Evolutionary conservation across 225 moss, liverwort and hornwort species (phyloP).

Genomic region (Sphagnum contortum): DNA sequence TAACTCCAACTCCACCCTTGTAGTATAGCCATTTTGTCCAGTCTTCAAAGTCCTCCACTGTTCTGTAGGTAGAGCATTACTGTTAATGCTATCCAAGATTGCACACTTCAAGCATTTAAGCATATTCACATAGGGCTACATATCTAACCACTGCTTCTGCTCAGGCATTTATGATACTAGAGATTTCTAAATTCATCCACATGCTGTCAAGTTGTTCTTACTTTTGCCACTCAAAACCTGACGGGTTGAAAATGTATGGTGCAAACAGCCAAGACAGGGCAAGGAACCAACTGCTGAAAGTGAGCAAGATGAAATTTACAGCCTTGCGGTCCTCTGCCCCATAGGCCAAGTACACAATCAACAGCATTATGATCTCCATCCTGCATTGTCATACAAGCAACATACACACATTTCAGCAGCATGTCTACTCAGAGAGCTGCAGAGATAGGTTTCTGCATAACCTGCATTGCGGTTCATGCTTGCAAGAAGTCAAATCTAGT

Average conservation of each 20-base stretch:
- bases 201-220: slow-evolving; percentile 13
- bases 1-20: slow-evolving; percentile 91
- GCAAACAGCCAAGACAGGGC: slow-evolving; percentile 97
- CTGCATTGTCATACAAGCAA: slow-evolving; percentile 22
- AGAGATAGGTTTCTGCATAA: too few relatives aligned
- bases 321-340: slow-evolving; percentile 55
- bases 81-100: too few relatives aligned
- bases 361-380: slow-evolving; percentile 77
- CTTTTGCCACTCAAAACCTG: slow-evolving; percentile 99
- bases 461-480: too few relatives aligned
- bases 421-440: too few relatives aligned
- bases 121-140: not conserved
- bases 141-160: too few relatives aligned
- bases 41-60: slow-evolving; percentile 91
- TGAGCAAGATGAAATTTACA: slow-evolving; percentile 70
- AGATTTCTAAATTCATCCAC: too few relatives aligned
- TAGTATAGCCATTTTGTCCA: slow-evolving; percentile 99
- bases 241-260: slow-evolving; percentile 92
- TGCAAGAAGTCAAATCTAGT: too few relatives aligned
- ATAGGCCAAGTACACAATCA: slow-evolving; percentile 77
- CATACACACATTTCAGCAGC: too few relatives aligned
- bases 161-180: too few relatives aligned
- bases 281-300: slow-evolving; percentile 98
- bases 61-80: slow-evolving; percentile 24
- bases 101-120: not conserved